Evolutionary conservation across 805 yeast genomes (phyloP).

Genomic region (Spathaspora passalidarum): DNA sequence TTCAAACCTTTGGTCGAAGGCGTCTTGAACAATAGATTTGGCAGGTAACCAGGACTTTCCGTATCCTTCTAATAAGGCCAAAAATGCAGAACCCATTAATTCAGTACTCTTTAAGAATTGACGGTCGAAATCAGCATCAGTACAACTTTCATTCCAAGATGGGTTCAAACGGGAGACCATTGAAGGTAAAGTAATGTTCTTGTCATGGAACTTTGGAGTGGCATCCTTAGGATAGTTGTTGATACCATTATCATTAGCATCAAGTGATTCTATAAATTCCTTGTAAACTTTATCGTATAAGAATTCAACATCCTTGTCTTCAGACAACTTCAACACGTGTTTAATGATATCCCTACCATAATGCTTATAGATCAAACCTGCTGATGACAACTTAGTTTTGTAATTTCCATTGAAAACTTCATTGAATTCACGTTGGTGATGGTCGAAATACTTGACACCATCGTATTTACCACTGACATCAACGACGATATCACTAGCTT

Average conservation of each 20-base stretch:
- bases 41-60: constrained; percentile 94
- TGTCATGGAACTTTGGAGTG: constrained; percentile 65
- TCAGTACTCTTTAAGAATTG: constrained; percentile 69
- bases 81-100: constrained; percentile 81
- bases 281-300: constrained; percentile 77
- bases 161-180: constrained; percentile 82
- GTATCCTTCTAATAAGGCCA: constrained; percentile 59
- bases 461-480: constrained; percentile 95
- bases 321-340: constrained; percentile 37
- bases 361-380: constrained; percentile 90
- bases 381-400: constrained; percentile 83
- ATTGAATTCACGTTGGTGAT: constrained; percentile 89
- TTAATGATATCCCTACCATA: constrained; percentile 70
- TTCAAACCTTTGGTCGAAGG: constrained; percentile 58
- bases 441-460: constrained; percentile 83
- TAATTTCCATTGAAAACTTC: constrained; percentile 65
- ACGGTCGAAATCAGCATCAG: constrained; percentile 63
- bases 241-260: constrained; percentile 95
- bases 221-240: constrained; percentile 57
- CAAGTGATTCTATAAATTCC: constrained; percentile 86
- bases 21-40: constrained; percentile 67
- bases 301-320: constrained; percentile 49
- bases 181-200: constrained; percentile 72
- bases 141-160: constrained; percentile 69
- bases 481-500: constrained; percentile 83